These are phyloP conservation scores for Trichomonas tenax DNA, from an alignment of 208 protist genomes.

Conservation along the genomic window DNA sequence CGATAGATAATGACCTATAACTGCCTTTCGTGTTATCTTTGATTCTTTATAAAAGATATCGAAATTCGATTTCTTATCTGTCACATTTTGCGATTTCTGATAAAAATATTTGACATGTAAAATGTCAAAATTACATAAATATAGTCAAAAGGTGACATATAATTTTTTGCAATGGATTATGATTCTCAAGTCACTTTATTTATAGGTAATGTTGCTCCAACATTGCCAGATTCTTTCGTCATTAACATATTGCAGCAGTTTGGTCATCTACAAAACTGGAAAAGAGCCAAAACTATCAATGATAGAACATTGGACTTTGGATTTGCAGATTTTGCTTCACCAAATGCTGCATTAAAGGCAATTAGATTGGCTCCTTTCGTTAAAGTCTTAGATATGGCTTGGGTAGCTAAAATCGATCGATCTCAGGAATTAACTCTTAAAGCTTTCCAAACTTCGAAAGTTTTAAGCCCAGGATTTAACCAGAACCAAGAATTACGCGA, in stretches of 20 bases:
- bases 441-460: neutral
- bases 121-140: no score
- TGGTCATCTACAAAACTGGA: neutral
- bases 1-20: no score
- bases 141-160: no score
- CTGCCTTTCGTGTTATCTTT: no score
- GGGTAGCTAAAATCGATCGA: neutral
- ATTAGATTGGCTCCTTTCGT: neutral
- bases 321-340: neutral
- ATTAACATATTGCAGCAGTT: neutral
- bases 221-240: neutral
- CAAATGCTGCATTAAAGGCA: neutral
- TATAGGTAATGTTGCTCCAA: neutral
- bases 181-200: neutral
- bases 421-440: neutral
- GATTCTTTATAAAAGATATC: no score
- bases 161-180: no score
- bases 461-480: neutral
- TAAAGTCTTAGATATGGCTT: neutral
- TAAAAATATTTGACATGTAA: no score
- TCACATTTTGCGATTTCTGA: no score
- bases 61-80: no score
- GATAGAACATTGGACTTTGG: neutral
- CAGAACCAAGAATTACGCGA: neutral
- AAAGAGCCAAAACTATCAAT: neutral